Base-by-base conservation (phyloP, 768 basidiomycete species). In the Agrocybe pediades region DNA sequence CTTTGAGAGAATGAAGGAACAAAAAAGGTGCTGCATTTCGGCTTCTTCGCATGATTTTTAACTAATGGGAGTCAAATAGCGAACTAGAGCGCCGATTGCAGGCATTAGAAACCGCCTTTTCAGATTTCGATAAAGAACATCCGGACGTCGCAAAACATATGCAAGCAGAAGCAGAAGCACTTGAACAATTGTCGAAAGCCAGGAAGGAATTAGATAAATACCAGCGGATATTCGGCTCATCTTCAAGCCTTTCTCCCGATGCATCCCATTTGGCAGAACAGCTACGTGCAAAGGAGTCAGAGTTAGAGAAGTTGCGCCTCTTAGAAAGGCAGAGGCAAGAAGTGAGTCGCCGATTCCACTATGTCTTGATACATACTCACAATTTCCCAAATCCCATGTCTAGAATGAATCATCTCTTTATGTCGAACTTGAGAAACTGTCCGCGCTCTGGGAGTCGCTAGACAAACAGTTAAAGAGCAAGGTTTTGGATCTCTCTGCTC, bases 391-490 rank as follows among this genome's bases (percentile, higher is more conserved):
- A 3, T 29, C n/a, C 29, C 49, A n/a, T 20, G 17, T 44, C 15
- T 65, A 94, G 85, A 80, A 87, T 2, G 88, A 93, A 63, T 76
- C 84, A 13, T 82, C 89, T 17, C 71, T 97, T 17, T 96, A 90
- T 60, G 75, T 83, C 17, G 95, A 98, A 70, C 71, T 98, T 6
- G 94, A 96, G 55, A 85, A 86, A 57, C 64, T 99, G 15, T 92
- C 94, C 15, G 79, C 85, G 27, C 85, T 92, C 0, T 98, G 94
- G 92, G 92, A 96, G 63, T 72, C 79, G 20, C 75, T 94, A 20
- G 92, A 95, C 57, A 79, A 80, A 27, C 90, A 92, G 59, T 79
- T 93, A 33, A 84, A 88, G 62, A 88, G 78, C 68, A 97, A 96
- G 70, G 82, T 95, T 1, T 91, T 91, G 59, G 89, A 94, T 50